These are phyloP conservation scores for Candida pseudoglaebosa DNA, from an alignment of 805 yeast genomes.

Conservation along the genomic window DNA sequence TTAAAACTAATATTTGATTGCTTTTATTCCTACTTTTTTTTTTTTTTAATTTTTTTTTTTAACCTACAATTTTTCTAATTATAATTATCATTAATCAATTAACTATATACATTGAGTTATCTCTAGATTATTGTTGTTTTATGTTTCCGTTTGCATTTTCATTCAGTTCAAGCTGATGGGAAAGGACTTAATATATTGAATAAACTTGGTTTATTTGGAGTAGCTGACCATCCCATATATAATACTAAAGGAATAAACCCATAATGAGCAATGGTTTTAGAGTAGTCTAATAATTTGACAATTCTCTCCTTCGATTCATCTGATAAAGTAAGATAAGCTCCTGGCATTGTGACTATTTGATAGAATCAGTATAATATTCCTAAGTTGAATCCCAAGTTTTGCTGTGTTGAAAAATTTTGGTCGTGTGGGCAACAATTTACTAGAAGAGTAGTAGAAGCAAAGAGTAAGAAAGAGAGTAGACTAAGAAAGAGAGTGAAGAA, in stretches of 20 bases:
- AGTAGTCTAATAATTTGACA: constrained; percentile 71
- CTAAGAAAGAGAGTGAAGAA: too few species aligned
- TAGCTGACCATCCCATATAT: constrained; percentile 71
- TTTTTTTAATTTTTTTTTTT: too few species aligned
- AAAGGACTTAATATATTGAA: constrained; percentile 74
- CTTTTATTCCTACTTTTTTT: too few species aligned
- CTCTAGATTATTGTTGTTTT: too few species aligned
- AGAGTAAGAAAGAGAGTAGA: too few species aligned
- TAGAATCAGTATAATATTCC: too few species aligned
- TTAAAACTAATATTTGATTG: too few species aligned
- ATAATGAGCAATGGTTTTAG: constrained; percentile 87
- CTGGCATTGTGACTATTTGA: too few species aligned
- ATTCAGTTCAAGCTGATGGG: constrained; percentile 55
- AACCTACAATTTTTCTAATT: too few species aligned
- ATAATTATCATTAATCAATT: neutral
- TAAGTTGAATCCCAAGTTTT: too few species aligned
- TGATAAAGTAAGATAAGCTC: constrained; percentile 34
- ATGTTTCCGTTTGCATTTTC: neutral
- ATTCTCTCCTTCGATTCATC: constrained; percentile 75
- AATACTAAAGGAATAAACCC: constrained; percentile 96
- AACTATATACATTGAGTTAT: constrained; percentile 6
- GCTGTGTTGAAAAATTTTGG: neutral
- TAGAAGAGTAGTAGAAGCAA: too few species aligned
- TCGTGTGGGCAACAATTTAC: too few species aligned
- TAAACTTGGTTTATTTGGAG: constrained; percentile 80